Evolutionary conservation across 192 early-diverging fungal species (phyloP), one percentile per base, ranked within the genome.

Genomic region (Backusella macrospora): DNA sequence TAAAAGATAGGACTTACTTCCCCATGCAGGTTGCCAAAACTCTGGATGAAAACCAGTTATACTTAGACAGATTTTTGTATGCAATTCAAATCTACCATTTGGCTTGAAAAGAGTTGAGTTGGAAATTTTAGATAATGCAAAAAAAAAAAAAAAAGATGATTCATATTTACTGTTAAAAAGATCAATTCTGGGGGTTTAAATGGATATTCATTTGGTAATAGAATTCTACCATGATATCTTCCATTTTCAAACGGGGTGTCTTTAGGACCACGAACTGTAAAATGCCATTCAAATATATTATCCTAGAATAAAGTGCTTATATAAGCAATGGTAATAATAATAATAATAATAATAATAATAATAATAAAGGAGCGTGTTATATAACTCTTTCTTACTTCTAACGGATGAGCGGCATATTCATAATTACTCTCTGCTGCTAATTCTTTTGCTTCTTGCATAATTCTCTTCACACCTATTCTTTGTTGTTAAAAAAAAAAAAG

Each of bases 241-340:
- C 93, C 96, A 45, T 93, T 93, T 66, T 88, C 88, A 82, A 94
- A 99, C 6, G 94, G 93, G 6, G 94, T 94, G 23, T 88, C 92
- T 21, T 88, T 82, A 23, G 96, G 96, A 10, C 97, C 97, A 18
- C 93, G 85, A 9, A 98, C 86, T 2, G 96, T 96, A 78, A 96
- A 99, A 77, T 99, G 97, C 96, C 96, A 98, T 77, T 99, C 97
- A 80, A 99, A 93, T 29, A 99, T 84, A 80, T 98, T 93, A 49
- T 92, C 89, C 83, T 99, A 85, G 2, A 64, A n/a, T 44, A 64
- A 4, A 26, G 14, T 34, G n/a, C 47, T 45, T n/a, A 10, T 18
- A 44, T 59, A 52, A 9, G n/a, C n/a, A n/a, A n/a, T n/a, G n/a
- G n/a, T n/a, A n/a, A n/a, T n/a, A n/a, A n/a, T n/a, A n/a, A n/a